Percentiles rank a stretch among this genome's conserved stretches.
These are phyloP conservation scores for Mucor irregularis DNA, from an alignment of 371 early-diverging fungal genomes.

Conservation along the genomic window DNA sequence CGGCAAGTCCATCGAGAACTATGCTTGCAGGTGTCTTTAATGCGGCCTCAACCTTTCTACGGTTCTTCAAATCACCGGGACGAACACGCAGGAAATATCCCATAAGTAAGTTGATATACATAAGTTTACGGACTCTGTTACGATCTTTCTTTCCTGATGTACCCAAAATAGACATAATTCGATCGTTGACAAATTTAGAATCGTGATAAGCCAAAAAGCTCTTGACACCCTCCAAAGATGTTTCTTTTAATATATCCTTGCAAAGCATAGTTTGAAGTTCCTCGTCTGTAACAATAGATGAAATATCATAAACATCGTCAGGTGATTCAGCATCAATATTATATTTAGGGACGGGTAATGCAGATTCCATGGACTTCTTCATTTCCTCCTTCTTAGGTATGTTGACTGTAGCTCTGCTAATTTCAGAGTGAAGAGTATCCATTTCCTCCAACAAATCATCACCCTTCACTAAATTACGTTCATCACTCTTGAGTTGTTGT, in stretches of 20 bases:
- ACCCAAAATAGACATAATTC: constrained; percentile 45
- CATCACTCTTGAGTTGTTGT: constrained; percentile 74
- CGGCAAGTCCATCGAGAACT: constrained; percentile 62
- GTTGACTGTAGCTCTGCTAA: constrained; percentile 55
- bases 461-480: constrained; percentile 76
- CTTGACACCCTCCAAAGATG: constrained; percentile 37
- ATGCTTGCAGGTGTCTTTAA: constrained; percentile 62
- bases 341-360: constrained; percentile 74
- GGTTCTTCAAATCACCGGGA: constrained; percentile 50
- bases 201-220: constrained; percentile 43
- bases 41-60: constrained; percentile 45
- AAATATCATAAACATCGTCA: constrained; percentile 74
- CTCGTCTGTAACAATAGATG: constrained; percentile 63
- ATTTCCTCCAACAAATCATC: constrained; percentile 60
- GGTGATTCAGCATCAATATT: constrained; percentile 65
- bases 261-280: constrained; percentile 61
- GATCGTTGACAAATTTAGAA: constrained; percentile 53
- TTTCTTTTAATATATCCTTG: constrained; percentile 54
- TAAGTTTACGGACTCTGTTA: constrained; percentile 53
- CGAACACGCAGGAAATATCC: constrained; percentile 58
- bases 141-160: constrained; percentile 65
- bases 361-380: constrained; percentile 47
- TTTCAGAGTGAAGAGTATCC: constrained; percentile 56
- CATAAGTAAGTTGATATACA: constrained; percentile 78
- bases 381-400: constrained; percentile 57